Percentiles rank a stretch among this genome's conserved stretches.
These are phyloP conservation scores for Polyporus arcularius DNA, from an alignment of 768 basidiomycete species.

Conservation along the genomic window DNA sequence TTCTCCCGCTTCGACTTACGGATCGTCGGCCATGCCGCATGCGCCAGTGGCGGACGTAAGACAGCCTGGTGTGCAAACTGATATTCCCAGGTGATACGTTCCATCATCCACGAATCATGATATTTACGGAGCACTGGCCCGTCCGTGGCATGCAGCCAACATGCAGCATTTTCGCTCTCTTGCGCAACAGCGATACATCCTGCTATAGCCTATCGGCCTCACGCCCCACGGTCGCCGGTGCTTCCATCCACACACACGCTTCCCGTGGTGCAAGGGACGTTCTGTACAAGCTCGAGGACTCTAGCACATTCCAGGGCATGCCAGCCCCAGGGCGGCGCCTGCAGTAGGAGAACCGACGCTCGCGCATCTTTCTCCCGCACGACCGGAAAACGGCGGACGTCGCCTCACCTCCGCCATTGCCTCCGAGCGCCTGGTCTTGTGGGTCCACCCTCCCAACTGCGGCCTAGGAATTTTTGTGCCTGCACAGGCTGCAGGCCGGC, in stretches of 20 bases:
- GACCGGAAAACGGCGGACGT: constrained; percentile 3
- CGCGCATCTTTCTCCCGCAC: constrained; percentile 11
- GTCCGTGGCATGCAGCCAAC: not conserved
- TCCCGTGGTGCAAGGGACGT: too few species aligned
- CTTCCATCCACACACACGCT: too few species aligned
- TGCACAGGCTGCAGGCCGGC: too few species aligned
- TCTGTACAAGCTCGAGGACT: too few species aligned
- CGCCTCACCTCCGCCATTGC: not conserved
- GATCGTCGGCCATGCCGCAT: not conserved
- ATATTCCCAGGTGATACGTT: not conserved
- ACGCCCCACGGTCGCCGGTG: too few species aligned
- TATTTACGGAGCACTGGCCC: not conserved
- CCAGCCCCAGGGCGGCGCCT: too few species aligned
- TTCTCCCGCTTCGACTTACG: not conserved
- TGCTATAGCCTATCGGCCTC: too few species aligned
- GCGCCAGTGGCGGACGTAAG: not conserved
- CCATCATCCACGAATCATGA: not conserved
- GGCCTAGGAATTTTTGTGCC: too few species aligned
- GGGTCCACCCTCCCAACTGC: not conserved
- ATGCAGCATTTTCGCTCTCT: too few species aligned
- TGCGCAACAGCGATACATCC: too few species aligned
- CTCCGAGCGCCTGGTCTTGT: not conserved
- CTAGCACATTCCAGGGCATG: too few species aligned
- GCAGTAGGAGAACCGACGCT: not conserved
- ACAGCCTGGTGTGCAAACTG: not conserved